phyloP scores from a whole-genome alignment of 139 green algal species.

The Chlamydomonas incerta region DNA sequence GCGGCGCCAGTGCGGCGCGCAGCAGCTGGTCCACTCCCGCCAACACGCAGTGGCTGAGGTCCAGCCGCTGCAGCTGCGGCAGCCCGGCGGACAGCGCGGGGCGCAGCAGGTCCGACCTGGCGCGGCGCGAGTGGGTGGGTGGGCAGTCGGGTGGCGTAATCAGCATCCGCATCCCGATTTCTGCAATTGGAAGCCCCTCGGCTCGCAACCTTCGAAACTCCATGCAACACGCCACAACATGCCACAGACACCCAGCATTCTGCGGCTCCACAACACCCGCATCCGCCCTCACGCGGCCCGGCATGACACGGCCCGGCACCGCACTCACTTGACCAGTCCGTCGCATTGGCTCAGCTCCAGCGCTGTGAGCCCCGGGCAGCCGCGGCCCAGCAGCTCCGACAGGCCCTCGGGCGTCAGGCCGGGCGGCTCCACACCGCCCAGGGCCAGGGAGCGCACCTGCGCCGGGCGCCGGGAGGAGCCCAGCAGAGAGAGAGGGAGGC shows the following conservation, averaged over 20 bases:
- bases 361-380: background rate
- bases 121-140: too few species aligned
- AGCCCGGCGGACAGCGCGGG: background rate
- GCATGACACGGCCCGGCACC: too few species aligned
- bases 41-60: background rate
- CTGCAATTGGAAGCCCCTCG: too few species aligned
- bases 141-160: too few species aligned
- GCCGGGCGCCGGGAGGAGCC: too few species aligned
- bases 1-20: conserved; percentile 11
- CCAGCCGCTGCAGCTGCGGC: background rate
- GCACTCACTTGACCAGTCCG: conserved; percentile 7
- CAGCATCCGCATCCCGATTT: too few species aligned
- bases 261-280: too few species aligned
- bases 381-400: background rate
- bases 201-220: too few species aligned
- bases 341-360: conserved; percentile 32
- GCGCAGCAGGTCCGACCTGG: conserved; percentile 2
- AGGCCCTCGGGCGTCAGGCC: conserved; percentile 2
- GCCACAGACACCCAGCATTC: too few species aligned
- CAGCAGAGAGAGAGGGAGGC: too few species aligned
- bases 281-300: too few species aligned
- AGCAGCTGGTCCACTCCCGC: background rate
- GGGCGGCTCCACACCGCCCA: background rate
- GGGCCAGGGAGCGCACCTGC: conserved; percentile 1
- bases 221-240: too few species aligned